Percentiles rank a stretch among this genome's conserved stretches.
Conservation (phyloP, 345 rosid genomes). For the Conringia planisiliqua region DNA sequence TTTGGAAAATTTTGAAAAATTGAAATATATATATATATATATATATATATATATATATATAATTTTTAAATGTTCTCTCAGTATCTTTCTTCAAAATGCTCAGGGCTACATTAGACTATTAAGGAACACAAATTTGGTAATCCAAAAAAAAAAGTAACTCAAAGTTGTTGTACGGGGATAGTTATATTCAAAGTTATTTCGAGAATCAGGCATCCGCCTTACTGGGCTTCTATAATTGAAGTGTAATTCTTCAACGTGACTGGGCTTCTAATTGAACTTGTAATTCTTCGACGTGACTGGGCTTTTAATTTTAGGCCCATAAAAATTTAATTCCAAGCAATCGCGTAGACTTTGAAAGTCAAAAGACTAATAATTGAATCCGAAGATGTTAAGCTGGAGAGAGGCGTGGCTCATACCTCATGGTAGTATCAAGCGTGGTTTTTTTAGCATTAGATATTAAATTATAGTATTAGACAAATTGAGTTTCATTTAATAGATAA, state of each 20-base stretch:
- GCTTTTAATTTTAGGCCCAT: slow-evolving; percentile 5
- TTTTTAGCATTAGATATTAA: not conserved
- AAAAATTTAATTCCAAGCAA: not conserved
- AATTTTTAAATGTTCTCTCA: too few relatives aligned
- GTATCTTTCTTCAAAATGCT: too few relatives aligned
- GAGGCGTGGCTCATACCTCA: slow-evolving; percentile 17
- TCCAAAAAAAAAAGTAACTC: not conserved
- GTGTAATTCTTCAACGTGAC: not conserved
- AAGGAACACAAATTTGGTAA: not conserved
- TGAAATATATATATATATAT: too few relatives aligned
- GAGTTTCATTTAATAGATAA: not conserved
- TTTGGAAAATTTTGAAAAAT: too few relatives aligned
- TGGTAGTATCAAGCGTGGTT: slow-evolving; percentile 2
- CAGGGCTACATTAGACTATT: too few relatives aligned
- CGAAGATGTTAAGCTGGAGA: not conserved
- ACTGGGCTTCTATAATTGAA: not conserved
- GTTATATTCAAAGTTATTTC: not conserved
- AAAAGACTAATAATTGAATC: not conserved
- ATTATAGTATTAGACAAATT: not conserved
- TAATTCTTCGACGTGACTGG: not conserved
- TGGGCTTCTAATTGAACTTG: not conserved
- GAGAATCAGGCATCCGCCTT: not conserved
- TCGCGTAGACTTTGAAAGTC: not conserved
- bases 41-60: too few relatives aligned
- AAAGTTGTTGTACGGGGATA: not conserved